These are phyloP conservation scores for Fusarium globosum DNA, from an alignment of 2,329 filamentous ascomycete genomes.

Conservation along the genomic window DNA sequence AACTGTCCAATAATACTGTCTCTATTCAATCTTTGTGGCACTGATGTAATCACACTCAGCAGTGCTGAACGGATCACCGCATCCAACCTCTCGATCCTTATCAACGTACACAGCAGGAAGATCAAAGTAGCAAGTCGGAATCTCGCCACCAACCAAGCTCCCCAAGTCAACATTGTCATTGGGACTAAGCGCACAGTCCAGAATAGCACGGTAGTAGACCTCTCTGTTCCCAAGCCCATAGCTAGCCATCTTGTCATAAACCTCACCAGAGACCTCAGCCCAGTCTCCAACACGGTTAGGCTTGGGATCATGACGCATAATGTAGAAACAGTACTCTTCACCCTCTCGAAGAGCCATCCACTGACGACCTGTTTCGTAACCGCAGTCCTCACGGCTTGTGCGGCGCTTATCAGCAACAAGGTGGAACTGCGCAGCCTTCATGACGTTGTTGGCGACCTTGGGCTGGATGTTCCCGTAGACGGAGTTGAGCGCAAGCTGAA, in stretches of 20 bases:
- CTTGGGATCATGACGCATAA: slow-evolving; percentile 8
- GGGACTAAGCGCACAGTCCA: slow-evolving; percentile 13
- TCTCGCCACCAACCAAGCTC: not conserved
- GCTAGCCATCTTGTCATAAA: slow-evolving; percentile 29
- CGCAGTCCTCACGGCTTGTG: slow-evolving; percentile 9
- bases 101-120: slow-evolving; percentile 24
- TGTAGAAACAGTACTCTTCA: slow-evolving; percentile 34
- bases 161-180: not conserved
- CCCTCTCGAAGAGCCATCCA: slow-evolving; percentile 23
- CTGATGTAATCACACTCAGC: slow-evolving; percentile 2
- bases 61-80: not conserved
- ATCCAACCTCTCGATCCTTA: slow-evolving; percentile 4
- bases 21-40: not conserved
- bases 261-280: slow-evolving; percentile 5
- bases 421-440: slow-evolving; percentile 21
- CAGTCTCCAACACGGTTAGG: not conserved
- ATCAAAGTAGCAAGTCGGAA: slow-evolving; percentile 28
- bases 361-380: slow-evolving; percentile 20
- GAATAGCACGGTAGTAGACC: slow-evolving; percentile 17
- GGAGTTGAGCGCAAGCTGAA: not conserved
- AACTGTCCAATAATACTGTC: fast-evolving
- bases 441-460: slow-evolving; percentile 37
- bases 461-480: slow-evolving; percentile 23
- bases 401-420: slow-evolving; percentile 29
- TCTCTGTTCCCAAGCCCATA: slow-evolving; percentile 23